phyloP scores from a whole-genome alignment of 1,139 yeast genomes.

The Suhomyces panamericanus region DNA sequence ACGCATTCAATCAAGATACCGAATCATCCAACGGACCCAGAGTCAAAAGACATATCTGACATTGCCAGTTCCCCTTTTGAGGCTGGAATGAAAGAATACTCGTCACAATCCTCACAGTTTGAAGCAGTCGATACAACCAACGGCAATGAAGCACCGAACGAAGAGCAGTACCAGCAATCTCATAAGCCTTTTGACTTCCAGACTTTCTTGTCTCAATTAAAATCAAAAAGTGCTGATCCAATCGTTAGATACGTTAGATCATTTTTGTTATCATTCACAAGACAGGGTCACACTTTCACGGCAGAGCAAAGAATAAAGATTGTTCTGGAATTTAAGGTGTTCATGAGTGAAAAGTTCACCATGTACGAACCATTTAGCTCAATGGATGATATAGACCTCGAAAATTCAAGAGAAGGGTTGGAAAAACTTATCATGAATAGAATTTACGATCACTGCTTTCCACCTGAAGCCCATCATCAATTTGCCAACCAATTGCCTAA shows the following conservation, averaged over 20 bases:
- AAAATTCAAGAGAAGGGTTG: conserved; percentile 84
- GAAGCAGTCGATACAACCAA: neutral
- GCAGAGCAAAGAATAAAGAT: conserved; percentile 77
- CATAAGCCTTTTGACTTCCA: conserved; percentile 78
- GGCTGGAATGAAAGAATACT: conserved; percentile 7
- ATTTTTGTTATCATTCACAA: conserved; percentile 71
- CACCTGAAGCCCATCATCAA: conserved; percentile 64
- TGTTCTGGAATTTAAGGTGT: conserved; percentile 67
- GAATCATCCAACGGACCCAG: neutral
- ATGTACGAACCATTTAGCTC: conserved; percentile 73
- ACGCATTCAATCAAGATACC: neutral
- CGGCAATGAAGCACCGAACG: conserved; percentile 8
- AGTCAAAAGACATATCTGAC: conserved; percentile 7
- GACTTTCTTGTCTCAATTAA: conserved; percentile 68
- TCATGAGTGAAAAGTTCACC: conserved; percentile 66
- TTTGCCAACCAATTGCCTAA: conserved; percentile 33
- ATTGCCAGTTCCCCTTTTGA: conserved; percentile 8
- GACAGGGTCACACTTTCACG: conserved; percentile 62
- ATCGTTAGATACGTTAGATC: conserved; percentile 82
- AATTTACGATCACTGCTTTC: conserved; percentile 72
- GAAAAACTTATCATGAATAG: conserved; percentile 92
- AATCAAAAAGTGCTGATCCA: conserved; percentile 81
- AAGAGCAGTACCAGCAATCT: conserved; percentile 40
- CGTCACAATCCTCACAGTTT: neutral
- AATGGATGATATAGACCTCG: conserved; percentile 57